A percentile compares a stretch with the other conserved stretches of the same genome.
These are phyloP conservation scores for Tolypocladium album DNA, from an alignment of 2,329 filamentous ascomycete genomes.

Conservation along the genomic window DNA sequence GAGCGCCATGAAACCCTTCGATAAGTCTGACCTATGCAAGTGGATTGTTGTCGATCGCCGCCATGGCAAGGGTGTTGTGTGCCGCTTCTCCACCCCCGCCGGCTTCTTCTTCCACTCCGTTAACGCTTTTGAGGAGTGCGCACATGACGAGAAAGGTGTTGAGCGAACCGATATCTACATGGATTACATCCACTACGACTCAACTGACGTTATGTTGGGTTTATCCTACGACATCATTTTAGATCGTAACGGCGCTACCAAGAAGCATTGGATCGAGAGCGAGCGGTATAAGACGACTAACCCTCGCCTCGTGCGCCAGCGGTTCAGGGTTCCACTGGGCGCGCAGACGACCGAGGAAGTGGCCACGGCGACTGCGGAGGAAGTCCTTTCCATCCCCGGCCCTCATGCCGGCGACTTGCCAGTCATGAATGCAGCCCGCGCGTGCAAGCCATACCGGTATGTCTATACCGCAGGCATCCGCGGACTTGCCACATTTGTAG, in stretches of 20 bases:
- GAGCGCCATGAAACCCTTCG: constrained; percentile 55
- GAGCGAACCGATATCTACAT: neutral
- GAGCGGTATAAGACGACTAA: neutral
- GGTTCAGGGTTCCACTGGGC: constrained; percentile 23
- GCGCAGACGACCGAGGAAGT: constrained; percentile 4
- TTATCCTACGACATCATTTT: neutral
- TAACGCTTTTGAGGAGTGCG: neutral
- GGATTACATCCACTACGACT: neutral
- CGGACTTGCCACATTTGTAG: constrained; percentile 48
- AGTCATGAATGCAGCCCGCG: constrained; percentile 49
- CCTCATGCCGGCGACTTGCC: constrained; percentile 54
- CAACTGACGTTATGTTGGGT: neutral
- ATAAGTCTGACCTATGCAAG: constrained; percentile 40
- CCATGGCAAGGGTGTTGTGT: constrained; percentile 52
- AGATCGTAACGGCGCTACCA: neutral
- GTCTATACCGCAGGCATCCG: constrained; percentile 48
- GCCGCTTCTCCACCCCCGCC: constrained; percentile 53
- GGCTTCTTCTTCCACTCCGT: constrained; percentile 55
- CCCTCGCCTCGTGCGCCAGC: constrained; percentile 29
- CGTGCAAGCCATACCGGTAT: constrained; percentile 44
- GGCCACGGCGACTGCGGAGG: constrained; percentile 13
- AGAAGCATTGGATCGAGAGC: neutral
- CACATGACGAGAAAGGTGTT: neutral
- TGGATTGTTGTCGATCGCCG: constrained; percentile 68
- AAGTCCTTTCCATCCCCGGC: constrained; percentile 34